Conservation (phyloP, 352 stramenopile species). For the Phytophthora nicotianae region DNA sequence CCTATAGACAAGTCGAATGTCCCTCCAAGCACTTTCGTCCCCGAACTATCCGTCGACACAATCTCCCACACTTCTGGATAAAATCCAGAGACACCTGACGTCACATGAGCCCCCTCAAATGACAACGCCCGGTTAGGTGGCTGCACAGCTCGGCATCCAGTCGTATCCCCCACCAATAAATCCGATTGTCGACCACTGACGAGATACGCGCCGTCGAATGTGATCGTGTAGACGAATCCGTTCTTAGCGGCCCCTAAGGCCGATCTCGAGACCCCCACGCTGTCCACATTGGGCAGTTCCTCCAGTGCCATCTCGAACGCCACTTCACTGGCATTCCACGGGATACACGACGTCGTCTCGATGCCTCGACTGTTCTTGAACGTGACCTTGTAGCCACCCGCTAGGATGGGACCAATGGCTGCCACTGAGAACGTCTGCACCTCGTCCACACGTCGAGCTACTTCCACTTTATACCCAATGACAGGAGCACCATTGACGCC, state of each 20-base stretch:
- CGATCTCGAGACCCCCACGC: constrained; percentile 62
- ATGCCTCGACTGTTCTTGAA: constrained; percentile 48
- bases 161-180: constrained; percentile 49
- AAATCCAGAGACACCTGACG: constrained; percentile 47
- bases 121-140: constrained; percentile 60
- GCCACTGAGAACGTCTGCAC: constrained; percentile 76
- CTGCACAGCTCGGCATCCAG: constrained; percentile 39
- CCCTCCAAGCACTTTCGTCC: constrained; percentile 47
- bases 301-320: constrained; percentile 76
- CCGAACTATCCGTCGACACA: constrained; percentile 41
- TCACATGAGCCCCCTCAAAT: constrained; percentile 50
- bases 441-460: constrained; percentile 67
- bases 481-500: constrained; percentile 73
- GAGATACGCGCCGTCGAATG: constrained; percentile 70
- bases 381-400: constrained; percentile 60
- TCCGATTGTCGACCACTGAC: constrained; percentile 62
- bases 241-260: constrained; percentile 49
- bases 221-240: constrained; percentile 73
- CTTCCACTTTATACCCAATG: constrained; percentile 79
- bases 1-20: constrained; percentile 77
- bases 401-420: constrained; percentile 55
- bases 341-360: constrained; percentile 54
- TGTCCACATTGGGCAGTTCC: constrained; percentile 69
- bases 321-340: constrained; percentile 73
- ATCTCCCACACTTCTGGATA: constrained; percentile 75